Evolutionary conservation across 1,284 basidiomycete species (phyloP).

Genomic region (Exsudoporus floridanus): DNA sequence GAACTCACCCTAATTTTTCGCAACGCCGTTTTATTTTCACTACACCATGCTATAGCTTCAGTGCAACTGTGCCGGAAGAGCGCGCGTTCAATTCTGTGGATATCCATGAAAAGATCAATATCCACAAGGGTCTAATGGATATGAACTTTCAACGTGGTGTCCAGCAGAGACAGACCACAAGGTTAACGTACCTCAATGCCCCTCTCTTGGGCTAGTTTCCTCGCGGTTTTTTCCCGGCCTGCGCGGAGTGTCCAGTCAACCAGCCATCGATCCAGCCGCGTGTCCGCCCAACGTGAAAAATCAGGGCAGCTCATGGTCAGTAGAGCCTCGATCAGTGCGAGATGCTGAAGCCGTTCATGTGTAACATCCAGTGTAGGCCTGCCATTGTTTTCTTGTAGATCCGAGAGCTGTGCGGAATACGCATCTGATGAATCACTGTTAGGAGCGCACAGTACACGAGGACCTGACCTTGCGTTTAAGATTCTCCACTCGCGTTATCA

Average conservation of each 20-base stretch:
- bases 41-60: conserved; percentile 93
- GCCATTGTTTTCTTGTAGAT: conserved; percentile 65
- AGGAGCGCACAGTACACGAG: conserved; percentile 14
- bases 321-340: conserved; percentile 59
- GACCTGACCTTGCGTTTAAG: conserved; percentile 76
- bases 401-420: conserved; percentile 53
- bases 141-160: conserved; percentile 24
- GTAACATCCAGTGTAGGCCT: conserved; percentile 69
- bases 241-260: conserved; percentile 87
- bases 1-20: conserved; percentile 81
- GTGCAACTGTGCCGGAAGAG: conserved; percentile 75
- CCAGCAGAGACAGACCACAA: conserved; percentile 14
- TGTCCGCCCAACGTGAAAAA: conserved; percentile 75
- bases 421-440: conserved; percentile 16
- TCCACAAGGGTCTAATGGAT: conserved; percentile 74
- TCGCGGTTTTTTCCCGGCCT: conserved; percentile 70
- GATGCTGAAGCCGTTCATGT: conserved; percentile 69
- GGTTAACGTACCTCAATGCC: conserved; percentile 60
- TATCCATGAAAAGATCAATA: conserved; percentile 88
- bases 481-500: conserved; percentile 73
- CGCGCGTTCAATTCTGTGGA: conserved; percentile 81
- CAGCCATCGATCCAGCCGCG: conserved; percentile 84
- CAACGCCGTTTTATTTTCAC: conserved; percentile 90
- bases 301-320: conserved; percentile 53
- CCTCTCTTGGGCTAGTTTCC: conserved; percentile 65